These are phyloP conservation scores for Torulaspora indica DNA, from an alignment of 805 yeast species.

Conservation along the genomic window DNA sequence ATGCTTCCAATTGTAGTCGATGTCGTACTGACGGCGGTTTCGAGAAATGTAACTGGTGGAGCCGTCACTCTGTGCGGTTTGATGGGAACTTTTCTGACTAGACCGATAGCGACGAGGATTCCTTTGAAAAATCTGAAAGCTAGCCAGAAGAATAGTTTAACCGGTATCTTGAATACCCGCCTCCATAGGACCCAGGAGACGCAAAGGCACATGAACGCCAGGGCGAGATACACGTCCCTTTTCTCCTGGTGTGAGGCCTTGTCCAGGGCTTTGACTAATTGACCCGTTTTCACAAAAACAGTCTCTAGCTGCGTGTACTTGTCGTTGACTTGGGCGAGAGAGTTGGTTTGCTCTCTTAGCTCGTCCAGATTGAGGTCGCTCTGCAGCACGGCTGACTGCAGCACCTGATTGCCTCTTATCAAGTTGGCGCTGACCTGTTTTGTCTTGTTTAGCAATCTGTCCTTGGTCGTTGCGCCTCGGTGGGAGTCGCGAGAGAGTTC, in stretches of 20 bases:
- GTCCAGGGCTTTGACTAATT: slow-evolving; percentile 32
- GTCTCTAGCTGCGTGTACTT: slow-evolving; percentile 32
- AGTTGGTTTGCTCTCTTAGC: slow-evolving; percentile 31
- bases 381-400: slow-evolving; percentile 35
- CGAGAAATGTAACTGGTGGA: slow-evolving; percentile 5
- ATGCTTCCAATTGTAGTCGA: slow-evolving; percentile 7
- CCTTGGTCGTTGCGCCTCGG: slow-evolving; percentile 18
- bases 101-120: slow-evolving; percentile 27
- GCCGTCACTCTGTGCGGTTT: slow-evolving; percentile 6
- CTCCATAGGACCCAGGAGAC: slow-evolving; percentile 37
- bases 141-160: slow-evolving; percentile 31
- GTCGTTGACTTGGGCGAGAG: slow-evolving; percentile 29
- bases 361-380: slow-evolving; percentile 36
- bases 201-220: slow-evolving; percentile 29
- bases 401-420: slow-evolving; percentile 31
- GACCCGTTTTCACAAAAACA: slow-evolving; percentile 28
- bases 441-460: slow-evolving; percentile 28
- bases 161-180: slow-evolving; percentile 34
- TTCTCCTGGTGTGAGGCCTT: slow-evolving; percentile 34
- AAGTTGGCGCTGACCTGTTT: slow-evolving; percentile 32
- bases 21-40: slow-evolving; percentile 3
- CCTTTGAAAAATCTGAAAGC: slow-evolving; percentile 38
- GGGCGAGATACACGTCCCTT: slow-evolving; percentile 32
- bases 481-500: background rate
- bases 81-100: slow-evolving; percentile 15